These are phyloP conservation scores for Microcos paniculata DNA, from an alignment of 345 rosid species.

Conservation along the genomic window DNA sequence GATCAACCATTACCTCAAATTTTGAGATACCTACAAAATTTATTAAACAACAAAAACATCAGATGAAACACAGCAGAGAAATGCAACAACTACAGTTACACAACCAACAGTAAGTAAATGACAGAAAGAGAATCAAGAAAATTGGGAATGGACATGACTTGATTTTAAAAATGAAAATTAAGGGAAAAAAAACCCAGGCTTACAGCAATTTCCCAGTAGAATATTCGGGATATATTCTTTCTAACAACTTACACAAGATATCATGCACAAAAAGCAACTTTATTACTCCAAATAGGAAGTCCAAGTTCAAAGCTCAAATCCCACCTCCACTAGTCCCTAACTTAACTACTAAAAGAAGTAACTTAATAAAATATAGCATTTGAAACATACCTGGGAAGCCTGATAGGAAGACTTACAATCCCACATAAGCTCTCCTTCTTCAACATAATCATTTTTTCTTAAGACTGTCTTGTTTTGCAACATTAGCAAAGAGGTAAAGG, in stretches of 20 bases:
- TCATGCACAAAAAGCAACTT: background rate
- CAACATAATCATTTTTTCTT: conserved; percentile 22
- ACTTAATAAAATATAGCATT: background rate
- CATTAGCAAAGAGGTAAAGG: conserved; percentile 45
- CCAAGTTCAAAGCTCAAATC: background rate
- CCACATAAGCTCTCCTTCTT: conserved; percentile 35
- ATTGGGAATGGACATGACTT: background rate
- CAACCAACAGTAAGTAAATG: too few relatives aligned
- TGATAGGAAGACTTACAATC: conserved; percentile 33
- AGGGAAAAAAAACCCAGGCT: background rate
- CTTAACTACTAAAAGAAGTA: background rate
- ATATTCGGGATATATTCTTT: background rate
- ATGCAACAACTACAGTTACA: background rate
- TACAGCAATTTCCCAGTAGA: background rate
- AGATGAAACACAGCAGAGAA: background rate
- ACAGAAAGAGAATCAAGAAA: background rate
- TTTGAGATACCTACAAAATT: background rate
- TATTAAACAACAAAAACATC: background rate
- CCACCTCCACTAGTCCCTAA: background rate
- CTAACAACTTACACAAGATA: conserved; percentile 1
- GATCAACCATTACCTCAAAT: background rate
- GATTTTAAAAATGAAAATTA: background rate
- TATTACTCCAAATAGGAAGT: background rate
- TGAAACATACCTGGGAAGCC: conserved; percentile 50
- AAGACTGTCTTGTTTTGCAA: conserved; percentile 4